These are phyloP conservation scores for Hanseniaspora hatyaiensis DNA, from an alignment of 805 yeast genomes.

Conservation along the genomic window DNA sequence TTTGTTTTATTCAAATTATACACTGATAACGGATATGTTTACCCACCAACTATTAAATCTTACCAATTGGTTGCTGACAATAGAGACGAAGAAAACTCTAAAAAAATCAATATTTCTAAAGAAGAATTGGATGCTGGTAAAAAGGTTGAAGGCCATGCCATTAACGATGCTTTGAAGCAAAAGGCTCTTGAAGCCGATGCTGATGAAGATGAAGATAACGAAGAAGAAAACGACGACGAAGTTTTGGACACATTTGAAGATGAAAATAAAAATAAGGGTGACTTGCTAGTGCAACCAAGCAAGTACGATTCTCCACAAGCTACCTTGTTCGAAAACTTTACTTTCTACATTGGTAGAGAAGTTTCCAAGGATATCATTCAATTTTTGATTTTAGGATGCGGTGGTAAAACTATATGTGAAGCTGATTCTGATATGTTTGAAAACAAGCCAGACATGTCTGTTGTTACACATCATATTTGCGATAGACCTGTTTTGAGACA, in stretches of 20 bases:
- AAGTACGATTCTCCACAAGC: slow-evolving; percentile 48
- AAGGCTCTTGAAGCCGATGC: slow-evolving; percentile 33
- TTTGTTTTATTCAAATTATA: slow-evolving; percentile 78
- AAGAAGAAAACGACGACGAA: slow-evolving; percentile 34
- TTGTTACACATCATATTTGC: slow-evolving; percentile 83
- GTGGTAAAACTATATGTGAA: slow-evolving; percentile 79
- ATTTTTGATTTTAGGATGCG: slow-evolving; percentile 72
- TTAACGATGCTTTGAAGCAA: slow-evolving; percentile 37
- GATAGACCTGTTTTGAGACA: slow-evolving; percentile 76
- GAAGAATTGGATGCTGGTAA: slow-evolving; percentile 24
- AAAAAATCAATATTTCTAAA: slow-evolving; percentile 16
- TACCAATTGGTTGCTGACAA: slow-evolving; percentile 55
- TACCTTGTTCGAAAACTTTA: slow-evolving; percentile 56
- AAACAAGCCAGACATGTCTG: slow-evolving; percentile 44
- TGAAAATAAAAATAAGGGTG: slow-evolving; percentile 50
- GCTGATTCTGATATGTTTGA: slow-evolving; percentile 63
- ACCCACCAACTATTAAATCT: slow-evolving; percentile 79
- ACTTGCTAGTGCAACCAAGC: slow-evolving; percentile 60
- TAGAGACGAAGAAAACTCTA: slow-evolving; percentile 20
- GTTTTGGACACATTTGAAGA: slow-evolving; percentile 65
- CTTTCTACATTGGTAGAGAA: slow-evolving; percentile 86
- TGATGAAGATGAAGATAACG: slow-evolving; percentile 29
- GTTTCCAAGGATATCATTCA: slow-evolving; percentile 87
- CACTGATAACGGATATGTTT: slow-evolving; percentile 71
- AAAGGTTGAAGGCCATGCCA: slow-evolving; percentile 34